Evolutionary conservation across 805 yeast species (phyloP).

Genomic region (Komagataella pseudopastoris): DNA sequence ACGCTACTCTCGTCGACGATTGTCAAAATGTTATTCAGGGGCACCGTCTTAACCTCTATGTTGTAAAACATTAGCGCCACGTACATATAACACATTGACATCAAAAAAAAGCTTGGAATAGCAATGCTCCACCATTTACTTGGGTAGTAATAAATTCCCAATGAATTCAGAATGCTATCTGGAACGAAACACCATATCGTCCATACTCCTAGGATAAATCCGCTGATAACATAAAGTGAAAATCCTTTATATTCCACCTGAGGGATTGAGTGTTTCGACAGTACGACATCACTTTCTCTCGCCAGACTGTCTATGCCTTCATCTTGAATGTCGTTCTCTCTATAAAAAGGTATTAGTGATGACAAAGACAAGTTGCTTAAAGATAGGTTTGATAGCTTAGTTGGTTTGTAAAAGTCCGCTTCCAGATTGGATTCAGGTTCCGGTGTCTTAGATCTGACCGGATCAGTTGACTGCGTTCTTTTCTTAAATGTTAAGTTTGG

Average conservation of each 20-base stretch:
- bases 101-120: constrained; percentile 55
- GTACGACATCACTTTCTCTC: constrained; percentile 52
- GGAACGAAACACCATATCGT: constrained; percentile 71
- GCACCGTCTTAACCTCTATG: constrained; percentile 57
- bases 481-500: not conserved
- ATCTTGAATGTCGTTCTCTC: constrained; percentile 3
- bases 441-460: not conserved
- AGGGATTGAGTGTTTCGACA: constrained; percentile 33
- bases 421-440: not conserved
- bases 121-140: constrained; percentile 87
- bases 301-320: constrained; percentile 35
- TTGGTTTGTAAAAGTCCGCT: not conserved
- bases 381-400: not conserved
- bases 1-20: constrained; percentile 54
- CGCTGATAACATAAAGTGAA: constrained; percentile 60
- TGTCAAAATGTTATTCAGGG: constrained; percentile 43
- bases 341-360: not conserved
- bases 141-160: constrained; percentile 64
- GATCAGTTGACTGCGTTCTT: not conserved
- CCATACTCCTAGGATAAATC: constrained; percentile 41
- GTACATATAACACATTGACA: constrained; percentile 62
- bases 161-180: constrained; percentile 29
- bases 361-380: not conserved
- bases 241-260: constrained; percentile 82
- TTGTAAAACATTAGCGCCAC: constrained; percentile 60